Base-by-base conservation (phyloP, 805 yeast species). In the Allodekkera sacchari region DNA sequence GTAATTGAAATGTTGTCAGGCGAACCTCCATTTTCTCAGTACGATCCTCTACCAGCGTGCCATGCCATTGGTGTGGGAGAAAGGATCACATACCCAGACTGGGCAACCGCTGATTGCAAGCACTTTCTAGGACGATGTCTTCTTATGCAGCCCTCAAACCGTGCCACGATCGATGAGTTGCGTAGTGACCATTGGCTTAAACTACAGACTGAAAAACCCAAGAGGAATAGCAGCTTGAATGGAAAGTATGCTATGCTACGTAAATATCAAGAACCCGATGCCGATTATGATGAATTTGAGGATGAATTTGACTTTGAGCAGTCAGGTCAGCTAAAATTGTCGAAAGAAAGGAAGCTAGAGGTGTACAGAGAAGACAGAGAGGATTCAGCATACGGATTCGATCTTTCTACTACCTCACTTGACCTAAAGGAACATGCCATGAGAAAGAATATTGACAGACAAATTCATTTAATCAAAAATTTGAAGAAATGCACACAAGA, bases 1-100 rank as follows among this genome's bases (percentile, higher is more conserved):
- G 71, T 88, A 3, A 73, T 89, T 3, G 98, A 92, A 53, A 62
- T 92, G 25, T 61, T 84, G 31, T 80, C 95, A 0, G 94, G 85
- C 0, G 68, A 74, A 30, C 97, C 98, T 0, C 96, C 96, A 0
- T 85, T 84, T 47, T 78, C 79, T 39, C 77, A 83, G 27, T 59
- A 76, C 31, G 75, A 76, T 36, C 79, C 81, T 7, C 76, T 83
- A 76, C 80, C 84, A 1, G 84, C 92, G 0, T 61, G 84, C 36
- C 94, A 81, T 58, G 87, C 92, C 0, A 80, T 84, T 31, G 94
- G 84, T 1, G 72, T 79, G 5, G 84, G 82, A 31, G 80, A 74
- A 12, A 66, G 68, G 34, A 85, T 89, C 2, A 77, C 79, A 1
- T 55, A 83, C 14, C 94, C 94, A 0, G 55, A 61, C 3, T 28